Base-by-base conservation (phyloP, 768 basidiomycete genomes). In the Leccinum barrowsii region DNA sequence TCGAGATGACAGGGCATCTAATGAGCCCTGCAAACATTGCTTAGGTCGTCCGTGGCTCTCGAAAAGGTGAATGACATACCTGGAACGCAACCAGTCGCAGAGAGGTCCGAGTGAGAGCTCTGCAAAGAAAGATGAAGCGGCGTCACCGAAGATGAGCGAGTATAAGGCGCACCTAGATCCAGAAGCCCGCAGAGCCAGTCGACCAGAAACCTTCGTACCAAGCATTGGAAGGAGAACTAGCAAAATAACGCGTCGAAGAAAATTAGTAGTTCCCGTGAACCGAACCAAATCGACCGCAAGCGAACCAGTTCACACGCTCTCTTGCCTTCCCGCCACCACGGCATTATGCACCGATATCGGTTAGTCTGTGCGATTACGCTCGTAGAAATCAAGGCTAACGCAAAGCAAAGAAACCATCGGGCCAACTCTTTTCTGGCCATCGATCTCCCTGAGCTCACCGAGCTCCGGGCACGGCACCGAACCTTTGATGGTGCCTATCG, bases 401-500 rank as follows among this genome's bases (percentile, higher is more conserved):
- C 40, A 5, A 24, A 53, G 15, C 12, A 7, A 55, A 81, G 80
- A 58, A 79, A 80, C 0, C 81, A 82, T 55, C 74, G 78, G 32
- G 72, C 76, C 12, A 58, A 78, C 50, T 86, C 85, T 1, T 86
- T 84, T 62, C 65, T 76, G 7, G 74, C 84, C 1, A 64, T 75
- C 17, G 85, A 87, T 62, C 59, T 85, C 32, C 78, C 76, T 53
- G 85, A 87, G 67, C 80, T 87, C 54, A 84, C 84, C 22, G 91
- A 94, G 68, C 72, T 94, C 17, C 81, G 92, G 13, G 92, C 92
- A 1, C 80, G 90, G 28, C 85, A 90, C 63, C 80, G 92, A 44
- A 94, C 92, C 0, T 92, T 92, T 67, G 82, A 92, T 54, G 91
- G 90, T 15, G 89, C 91, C 13, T 93, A 93, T 72, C 80, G 79